phyloP scores from a whole-genome alignment of 192 early-diverging fungal species.

The Coemansia sp. region DNA sequence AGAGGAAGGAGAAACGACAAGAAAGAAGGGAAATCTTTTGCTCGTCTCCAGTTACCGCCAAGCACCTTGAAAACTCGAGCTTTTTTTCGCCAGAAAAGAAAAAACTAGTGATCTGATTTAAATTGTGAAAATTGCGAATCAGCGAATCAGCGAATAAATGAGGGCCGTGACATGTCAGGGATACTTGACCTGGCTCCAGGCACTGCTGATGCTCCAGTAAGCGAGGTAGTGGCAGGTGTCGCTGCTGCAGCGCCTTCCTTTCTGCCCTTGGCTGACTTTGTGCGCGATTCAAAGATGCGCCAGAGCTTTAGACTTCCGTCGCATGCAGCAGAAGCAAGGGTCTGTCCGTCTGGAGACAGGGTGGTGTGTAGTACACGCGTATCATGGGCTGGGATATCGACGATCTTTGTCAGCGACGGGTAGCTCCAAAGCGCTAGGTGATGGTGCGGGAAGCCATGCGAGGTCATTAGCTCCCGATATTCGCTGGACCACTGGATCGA shows the following conservation, averaged over 20 bases:
- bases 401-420: constrained; percentile 67
- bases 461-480: constrained; percentile 82
- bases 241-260: constrained; percentile 13
- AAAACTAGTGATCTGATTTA: neutral
- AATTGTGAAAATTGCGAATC: neutral
- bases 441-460: constrained; percentile 91
- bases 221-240: neutral
- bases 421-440: constrained; percentile 86
- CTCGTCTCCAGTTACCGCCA: too few species aligned
- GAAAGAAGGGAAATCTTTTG: neutral
- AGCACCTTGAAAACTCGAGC: too few species aligned
- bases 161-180: constrained; percentile 29
- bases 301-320: constrained; percentile 97
- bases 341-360: constrained; percentile 87
- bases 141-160: constrained; percentile 24
- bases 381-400: constrained; percentile 83
- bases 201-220: neutral
- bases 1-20: neutral
- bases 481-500: constrained; percentile 87
- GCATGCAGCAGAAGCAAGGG: constrained; percentile 86
- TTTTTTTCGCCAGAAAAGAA: neutral
- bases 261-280: constrained; percentile 27
- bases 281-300: constrained; percentile 75
- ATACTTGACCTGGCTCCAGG: constrained; percentile 3
- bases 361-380: constrained; percentile 88